Evolutionary conservation across 371 early-diverging fungal genomes (phyloP).

Genomic region (Actinomortierella ambigua): DNA sequence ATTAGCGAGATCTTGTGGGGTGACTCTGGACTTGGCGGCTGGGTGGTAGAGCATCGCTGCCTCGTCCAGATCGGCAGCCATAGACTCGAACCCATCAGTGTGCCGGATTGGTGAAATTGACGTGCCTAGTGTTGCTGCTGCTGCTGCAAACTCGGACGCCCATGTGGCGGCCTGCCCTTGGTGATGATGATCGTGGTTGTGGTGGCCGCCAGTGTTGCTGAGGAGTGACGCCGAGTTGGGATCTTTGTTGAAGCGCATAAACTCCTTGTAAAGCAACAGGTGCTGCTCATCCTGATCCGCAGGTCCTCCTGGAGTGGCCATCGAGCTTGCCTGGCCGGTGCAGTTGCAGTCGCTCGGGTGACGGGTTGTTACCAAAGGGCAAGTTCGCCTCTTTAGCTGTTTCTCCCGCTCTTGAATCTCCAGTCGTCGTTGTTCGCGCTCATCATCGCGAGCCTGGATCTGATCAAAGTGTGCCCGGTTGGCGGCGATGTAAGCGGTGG

Average conservation of each 20-base stretch:
- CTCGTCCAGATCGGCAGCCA: slow-evolving; percentile 26
- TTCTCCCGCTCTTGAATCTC: too few relatives aligned
- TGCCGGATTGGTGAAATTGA: slow-evolving; percentile 13
- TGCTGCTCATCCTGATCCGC: too few relatives aligned
- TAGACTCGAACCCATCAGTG: slow-evolving; percentile 22
- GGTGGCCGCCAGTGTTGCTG: neutral
- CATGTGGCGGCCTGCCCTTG: neutral
- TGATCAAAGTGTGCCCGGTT: slow-evolving; percentile 27
- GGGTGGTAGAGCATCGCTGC: slow-evolving; percentile 39
- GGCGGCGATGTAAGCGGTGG: slow-evolving; percentile 30
- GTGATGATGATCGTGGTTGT: neutral
- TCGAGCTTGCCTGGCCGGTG: too few relatives aligned
- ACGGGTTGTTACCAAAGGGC: too few relatives aligned
- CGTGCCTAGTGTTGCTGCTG: neutral
- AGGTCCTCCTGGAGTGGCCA: too few relatives aligned
- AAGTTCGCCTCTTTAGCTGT: too few relatives aligned
- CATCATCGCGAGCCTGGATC: slow-evolving; percentile 33
- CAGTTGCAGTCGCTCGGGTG: too few relatives aligned
- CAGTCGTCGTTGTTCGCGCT: slow-evolving; percentile 18
- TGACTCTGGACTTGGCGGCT: slow-evolving; percentile 17
- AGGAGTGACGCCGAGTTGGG: too few relatives aligned
- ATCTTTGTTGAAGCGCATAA: slow-evolving; percentile 9
- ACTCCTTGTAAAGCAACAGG: slow-evolving; percentile 8
- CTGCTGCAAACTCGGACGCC: too few relatives aligned
- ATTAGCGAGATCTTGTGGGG: neutral